Evolutionary conservation across 208 protist genomes (phyloP), one percentile per base, ranked within the genome.

Genomic region (Leishmania martiniquensis): DNA sequence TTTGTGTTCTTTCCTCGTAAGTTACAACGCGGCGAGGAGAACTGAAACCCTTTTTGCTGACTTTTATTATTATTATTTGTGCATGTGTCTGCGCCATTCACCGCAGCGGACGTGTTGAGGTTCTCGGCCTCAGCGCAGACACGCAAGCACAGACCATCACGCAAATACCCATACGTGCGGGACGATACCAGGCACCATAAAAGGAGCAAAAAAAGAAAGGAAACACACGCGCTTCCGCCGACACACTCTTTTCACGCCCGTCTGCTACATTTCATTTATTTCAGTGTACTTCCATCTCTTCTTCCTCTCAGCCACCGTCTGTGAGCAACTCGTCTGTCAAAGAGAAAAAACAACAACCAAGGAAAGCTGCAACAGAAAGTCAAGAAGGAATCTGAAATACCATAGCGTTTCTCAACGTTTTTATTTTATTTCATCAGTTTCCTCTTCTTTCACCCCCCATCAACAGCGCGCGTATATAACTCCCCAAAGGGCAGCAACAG

Each of bases 361-460:
- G 20, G 20, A 7, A 3, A 20, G 0, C 3, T 52, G 20, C 49
- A 52, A 52, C 49, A 52, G 49, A 52, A 17, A 10, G 49, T 0
- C 49, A 52, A 52, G 20, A 52, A 10, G 20, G 15, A 52, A 37
- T 29, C 12, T 29, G n/a, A 32, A 34, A 62, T 15, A 70, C 60
- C 32, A 7, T 63, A 67, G 42, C 65, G 52, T 44, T 59, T 29
- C 29, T 73, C 2, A 20, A 29, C 55, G 57, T 45, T 60, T 51
- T n/a, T 55, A 3, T 59, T 47, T 25, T 55, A 59, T 54, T 57
- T 54, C 34, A n/a, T n/a, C n/a, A n/a, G n/a, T 77, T 69, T 22
- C 39, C 37, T 9, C 55, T 44, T 62, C 20, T 13, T 22, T 10
- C 29, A 15, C 29, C 10, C 10, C 57, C 60, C 34, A 37, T 4